phyloP scores from a whole-genome alignment of 257 asterid species.

The Eucommia ulmoides region DNA sequence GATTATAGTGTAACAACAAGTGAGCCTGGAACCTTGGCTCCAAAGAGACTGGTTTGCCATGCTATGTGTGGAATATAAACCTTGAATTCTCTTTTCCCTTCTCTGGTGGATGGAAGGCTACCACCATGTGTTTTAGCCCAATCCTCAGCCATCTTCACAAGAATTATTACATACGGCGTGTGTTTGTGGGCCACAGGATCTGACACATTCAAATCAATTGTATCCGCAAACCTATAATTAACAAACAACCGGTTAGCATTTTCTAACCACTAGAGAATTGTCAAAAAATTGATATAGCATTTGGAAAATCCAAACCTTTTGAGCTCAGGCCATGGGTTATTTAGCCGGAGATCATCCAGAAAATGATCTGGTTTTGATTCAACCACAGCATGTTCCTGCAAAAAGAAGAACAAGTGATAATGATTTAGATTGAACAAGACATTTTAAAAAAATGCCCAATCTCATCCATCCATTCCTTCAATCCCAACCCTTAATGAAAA shows the following conservation, averaged over 20 bases:
- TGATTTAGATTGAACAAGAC: too few species aligned
- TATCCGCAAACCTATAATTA: slow-evolving; percentile 56
- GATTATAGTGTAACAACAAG: too few species aligned
- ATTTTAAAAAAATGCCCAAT: too few species aligned
- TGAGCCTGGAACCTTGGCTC: too few species aligned
- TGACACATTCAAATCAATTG: slow-evolving; percentile 60
- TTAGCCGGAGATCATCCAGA: slow-evolving; percentile 84
- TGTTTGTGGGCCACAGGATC: slow-evolving; percentile 80
- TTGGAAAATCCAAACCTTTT: slow-evolving; percentile 36
- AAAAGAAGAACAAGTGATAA: slow-evolving; percentile 8
- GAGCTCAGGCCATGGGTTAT: slow-evolving; percentile 93
- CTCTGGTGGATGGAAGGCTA: slow-evolving; percentile 69
- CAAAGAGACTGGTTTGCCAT: too few species aligned
- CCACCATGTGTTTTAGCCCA: slow-evolving; percentile 69
- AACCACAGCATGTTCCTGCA: slow-evolving; percentile 88
- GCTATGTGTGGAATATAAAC: slow-evolving; percentile 32
- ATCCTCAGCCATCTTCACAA: slow-evolving; percentile 68
- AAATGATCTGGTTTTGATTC: slow-evolving; percentile 97
- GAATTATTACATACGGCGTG: slow-evolving; percentile 79
- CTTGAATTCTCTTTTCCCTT: slow-evolving; percentile 73
- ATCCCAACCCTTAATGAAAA: too few species aligned
- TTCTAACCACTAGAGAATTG: too few species aligned
- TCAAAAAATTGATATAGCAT: neutral
- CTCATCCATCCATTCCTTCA: too few species aligned
- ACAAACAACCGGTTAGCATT: slow-evolving; percentile 14